Evolutionary conservation across 2,329 filamentous ascomycete species (phyloP).

Genomic region (Trichoderma citrinoviride): DNA sequence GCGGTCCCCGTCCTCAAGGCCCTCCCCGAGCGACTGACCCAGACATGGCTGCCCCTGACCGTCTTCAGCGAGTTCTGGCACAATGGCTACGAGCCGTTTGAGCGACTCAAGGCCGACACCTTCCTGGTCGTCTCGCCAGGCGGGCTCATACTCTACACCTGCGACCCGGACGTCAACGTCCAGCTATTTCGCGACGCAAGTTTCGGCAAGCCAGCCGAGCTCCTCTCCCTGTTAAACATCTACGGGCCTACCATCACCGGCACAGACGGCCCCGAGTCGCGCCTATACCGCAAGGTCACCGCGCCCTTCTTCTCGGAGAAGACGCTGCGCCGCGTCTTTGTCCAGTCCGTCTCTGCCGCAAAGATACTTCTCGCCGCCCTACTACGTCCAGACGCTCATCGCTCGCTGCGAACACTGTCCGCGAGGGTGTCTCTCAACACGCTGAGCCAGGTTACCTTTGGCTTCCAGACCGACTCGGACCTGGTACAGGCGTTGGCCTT

Average conservation of each 20-base stretch:
- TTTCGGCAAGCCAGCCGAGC: not conserved
- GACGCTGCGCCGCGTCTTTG: not conserved
- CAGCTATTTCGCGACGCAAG: not conserved
- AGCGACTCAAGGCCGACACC: not conserved
- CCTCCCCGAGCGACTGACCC: not conserved
- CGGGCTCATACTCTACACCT: not conserved
- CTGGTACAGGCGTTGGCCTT: not conserved
- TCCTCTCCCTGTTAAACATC: not conserved
- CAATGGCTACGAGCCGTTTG: not conserved
- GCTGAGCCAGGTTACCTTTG: not conserved
- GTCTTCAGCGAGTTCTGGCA: not conserved
- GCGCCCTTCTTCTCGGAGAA: not conserved
- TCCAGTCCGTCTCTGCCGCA: not conserved
- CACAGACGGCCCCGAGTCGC: not conserved
- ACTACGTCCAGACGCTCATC: not conserved
- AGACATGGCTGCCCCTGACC: not conserved
- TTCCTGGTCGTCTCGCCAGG: not conserved
- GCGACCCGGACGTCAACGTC: not conserved
- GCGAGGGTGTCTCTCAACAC: not conserved
- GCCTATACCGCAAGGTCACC: not conserved
- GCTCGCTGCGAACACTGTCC: not conserved
- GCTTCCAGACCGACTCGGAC: not conserved
- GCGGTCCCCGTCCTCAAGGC: not conserved
- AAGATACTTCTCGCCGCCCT: not conserved
- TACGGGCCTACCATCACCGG: not conserved